These are phyloP conservation scores for Colletotrichum chlorophyti DNA, from an alignment of 2,329 filamentous ascomycete genomes.

Conservation along the genomic window DNA sequence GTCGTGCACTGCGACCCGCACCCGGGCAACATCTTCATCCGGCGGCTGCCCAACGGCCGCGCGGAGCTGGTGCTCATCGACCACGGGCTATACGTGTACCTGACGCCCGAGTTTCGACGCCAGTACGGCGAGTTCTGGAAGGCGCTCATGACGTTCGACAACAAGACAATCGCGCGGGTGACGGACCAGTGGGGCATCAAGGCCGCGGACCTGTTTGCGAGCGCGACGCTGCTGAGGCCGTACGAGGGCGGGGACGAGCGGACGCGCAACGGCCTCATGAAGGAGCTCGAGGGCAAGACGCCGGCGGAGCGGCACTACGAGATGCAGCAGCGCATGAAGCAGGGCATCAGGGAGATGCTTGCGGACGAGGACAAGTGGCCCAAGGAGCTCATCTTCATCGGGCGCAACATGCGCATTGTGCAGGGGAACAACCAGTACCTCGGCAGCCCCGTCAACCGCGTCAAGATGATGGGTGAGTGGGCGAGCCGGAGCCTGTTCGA, in stretches of 20 bases:
- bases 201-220: slow-evolving; percentile 89
- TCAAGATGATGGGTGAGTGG: slow-evolving; percentile 95
- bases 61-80: slow-evolving; percentile 95
- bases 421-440: slow-evolving; percentile 93
- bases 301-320: slow-evolving; percentile 81
- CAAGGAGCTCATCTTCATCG: slow-evolving; percentile 90
- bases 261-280: slow-evolving; percentile 70
- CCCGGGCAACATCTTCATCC: slow-evolving; percentile 96
- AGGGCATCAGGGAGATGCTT: slow-evolving; percentile 71
- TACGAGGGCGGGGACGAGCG: slow-evolving; percentile 84
- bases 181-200: slow-evolving; percentile 86
- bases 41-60: slow-evolving; percentile 80
- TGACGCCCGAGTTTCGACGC: slow-evolving; percentile 81
- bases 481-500: slow-evolving; percentile 84
- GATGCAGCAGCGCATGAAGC: slow-evolving; percentile 86
- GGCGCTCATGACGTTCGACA: slow-evolving; percentile 91
- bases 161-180: slow-evolving; percentile 75
- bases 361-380: slow-evolving; percentile 89
- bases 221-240: slow-evolving; percentile 85
- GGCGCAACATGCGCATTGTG: slow-evolving; percentile 89
- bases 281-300: slow-evolving; percentile 63
- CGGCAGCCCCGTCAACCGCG: slow-evolving; percentile 86
- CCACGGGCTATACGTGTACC: slow-evolving; percentile 94
- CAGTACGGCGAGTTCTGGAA: slow-evolving; percentile 95
- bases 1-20: slow-evolving; percentile 96